Conservation (phyloP, 2,329 filamentous ascomycete genomes). For the Colletotrichum horii region DNA sequence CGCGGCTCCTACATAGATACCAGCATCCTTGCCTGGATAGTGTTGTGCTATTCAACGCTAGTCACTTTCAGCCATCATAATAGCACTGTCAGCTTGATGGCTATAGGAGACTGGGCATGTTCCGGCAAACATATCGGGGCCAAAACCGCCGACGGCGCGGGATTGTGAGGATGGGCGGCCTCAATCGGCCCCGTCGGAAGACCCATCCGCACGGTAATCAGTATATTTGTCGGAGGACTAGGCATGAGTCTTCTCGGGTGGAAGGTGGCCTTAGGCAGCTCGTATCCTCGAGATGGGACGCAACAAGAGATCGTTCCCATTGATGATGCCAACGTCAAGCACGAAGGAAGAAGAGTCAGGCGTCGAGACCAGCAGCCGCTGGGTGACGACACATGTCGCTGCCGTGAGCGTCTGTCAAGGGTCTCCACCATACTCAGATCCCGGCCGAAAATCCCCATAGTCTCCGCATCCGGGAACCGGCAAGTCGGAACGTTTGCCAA, state of each 20-base stretch:
- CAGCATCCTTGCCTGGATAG: too few species aligned
- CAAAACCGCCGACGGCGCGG: too few species aligned
- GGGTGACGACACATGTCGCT: neutral
- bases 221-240: neutral
- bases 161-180: too few species aligned
- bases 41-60: too few species aligned
- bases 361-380: neutral
- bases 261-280: neutral
- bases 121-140: too few species aligned
- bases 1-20: too few species aligned
- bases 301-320: neutral
- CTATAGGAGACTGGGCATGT: too few species aligned
- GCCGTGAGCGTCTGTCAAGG: neutral
- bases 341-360: neutral
- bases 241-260: neutral
- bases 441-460: neutral
- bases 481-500: neutral
- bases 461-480: neutral
- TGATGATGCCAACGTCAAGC: neutral
- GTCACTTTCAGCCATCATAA: too few species aligned
- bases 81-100: too few species aligned
- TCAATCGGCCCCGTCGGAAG: neutral
- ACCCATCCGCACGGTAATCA: neutral
- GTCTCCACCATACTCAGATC: neutral
- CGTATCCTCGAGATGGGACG: neutral